Conservation (phyloP, 169 alveolate species). For the Eimeria mitis region DNA sequence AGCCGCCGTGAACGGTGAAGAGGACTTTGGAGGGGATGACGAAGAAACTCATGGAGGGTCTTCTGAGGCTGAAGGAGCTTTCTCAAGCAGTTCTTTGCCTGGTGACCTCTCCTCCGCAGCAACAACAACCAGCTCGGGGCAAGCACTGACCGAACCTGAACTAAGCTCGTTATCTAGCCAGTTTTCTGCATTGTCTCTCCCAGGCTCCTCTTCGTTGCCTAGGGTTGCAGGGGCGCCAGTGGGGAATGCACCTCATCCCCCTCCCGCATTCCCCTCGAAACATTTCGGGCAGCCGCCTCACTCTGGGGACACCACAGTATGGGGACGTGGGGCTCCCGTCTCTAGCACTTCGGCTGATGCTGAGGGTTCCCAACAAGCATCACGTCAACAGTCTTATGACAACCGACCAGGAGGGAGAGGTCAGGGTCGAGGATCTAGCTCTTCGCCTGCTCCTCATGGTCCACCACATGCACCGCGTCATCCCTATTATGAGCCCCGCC, state of each 20-base stretch:
- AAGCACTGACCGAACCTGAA: not conserved
- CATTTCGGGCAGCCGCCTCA: too few relatives aligned
- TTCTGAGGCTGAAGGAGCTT: too few relatives aligned
- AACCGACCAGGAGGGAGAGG: not conserved
- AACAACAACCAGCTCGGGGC: too few relatives aligned
- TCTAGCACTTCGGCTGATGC: not conserved
- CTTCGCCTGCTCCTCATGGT: not conserved
- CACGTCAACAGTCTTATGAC: not conserved
- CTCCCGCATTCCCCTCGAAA: not conserved
- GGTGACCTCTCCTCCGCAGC: too few relatives aligned
- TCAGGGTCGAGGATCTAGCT: not conserved
- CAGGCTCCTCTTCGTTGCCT: not conserved
- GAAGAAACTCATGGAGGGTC: too few relatives aligned
- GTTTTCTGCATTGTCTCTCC: not conserved
- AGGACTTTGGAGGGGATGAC: too few relatives aligned
- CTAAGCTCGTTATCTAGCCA: not conserved
- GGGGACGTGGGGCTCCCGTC: too few relatives aligned
- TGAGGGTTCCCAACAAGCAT: not conserved
- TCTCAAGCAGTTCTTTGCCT: too few relatives aligned
- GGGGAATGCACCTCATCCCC: not conserved
- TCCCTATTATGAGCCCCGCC: not conserved
- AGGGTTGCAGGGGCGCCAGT: not conserved
- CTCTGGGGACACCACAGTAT: not conserved
- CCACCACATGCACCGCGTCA: not conserved
- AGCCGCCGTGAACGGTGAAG: too few relatives aligned